Evolutionary conservation across 2,329 filamentous ascomycete genomes (phyloP).

Genomic region (Fusarium coicis): DNA sequence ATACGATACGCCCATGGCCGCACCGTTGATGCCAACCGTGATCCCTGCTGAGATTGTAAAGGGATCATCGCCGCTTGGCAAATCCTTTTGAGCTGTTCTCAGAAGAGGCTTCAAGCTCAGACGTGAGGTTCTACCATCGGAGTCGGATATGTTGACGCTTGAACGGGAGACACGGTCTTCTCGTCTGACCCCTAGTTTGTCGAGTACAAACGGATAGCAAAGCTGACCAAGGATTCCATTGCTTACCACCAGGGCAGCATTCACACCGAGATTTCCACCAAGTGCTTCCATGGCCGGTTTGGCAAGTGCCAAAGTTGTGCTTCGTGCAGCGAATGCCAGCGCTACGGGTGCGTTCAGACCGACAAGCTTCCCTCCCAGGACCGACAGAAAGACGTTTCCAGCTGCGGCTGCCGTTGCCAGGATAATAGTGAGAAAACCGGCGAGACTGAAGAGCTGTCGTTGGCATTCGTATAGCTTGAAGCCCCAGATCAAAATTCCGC

Average conservation of each 20-base stretch:
- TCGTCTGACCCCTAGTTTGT: constrained; percentile 42
- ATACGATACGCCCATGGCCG: constrained; percentile 69
- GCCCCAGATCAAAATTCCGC: constrained; percentile 63
- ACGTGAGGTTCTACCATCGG: neutral
- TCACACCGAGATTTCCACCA: constrained; percentile 58
- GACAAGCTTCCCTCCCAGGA: constrained; percentile 50
- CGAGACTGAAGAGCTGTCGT: constrained; percentile 55
- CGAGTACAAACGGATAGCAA: constrained; percentile 51
- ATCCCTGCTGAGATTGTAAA: constrained; percentile 61
- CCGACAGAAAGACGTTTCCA: constrained; percentile 56
- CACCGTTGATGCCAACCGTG: constrained; percentile 67
- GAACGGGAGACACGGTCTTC: neutral
- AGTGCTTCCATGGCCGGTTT: constrained; percentile 59
- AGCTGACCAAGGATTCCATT: constrained; percentile 61
- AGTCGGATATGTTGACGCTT: neutral
- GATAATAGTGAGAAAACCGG: constrained; percentile 53
- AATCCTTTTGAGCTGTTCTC: constrained; percentile 15
- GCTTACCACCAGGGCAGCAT: constrained; percentile 62
- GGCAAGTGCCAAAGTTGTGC: constrained; percentile 61
- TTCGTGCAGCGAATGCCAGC: constrained; percentile 61
- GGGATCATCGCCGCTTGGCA: constrained; percentile 45
- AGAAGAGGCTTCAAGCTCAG: neutral
- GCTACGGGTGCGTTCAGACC: constrained; percentile 51
- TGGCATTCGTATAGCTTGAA: constrained; percentile 65
- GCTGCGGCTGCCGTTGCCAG: constrained; percentile 53